Conservation (phyloP, 768 basidiomycete genomes). For the Collybia nuda region DNA sequence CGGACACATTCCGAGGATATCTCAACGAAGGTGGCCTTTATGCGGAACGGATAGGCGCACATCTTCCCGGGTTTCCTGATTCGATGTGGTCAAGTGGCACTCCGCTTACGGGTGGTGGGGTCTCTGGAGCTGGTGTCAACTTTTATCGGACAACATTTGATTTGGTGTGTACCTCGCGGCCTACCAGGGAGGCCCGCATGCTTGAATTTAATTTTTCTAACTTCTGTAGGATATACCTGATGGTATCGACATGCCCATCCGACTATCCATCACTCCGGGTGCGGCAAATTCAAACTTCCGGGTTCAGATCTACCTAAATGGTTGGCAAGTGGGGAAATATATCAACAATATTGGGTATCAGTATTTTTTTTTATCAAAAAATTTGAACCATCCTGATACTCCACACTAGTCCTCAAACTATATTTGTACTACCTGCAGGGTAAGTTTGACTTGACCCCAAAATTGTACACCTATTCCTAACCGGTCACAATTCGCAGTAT, state of each 20-base stretch:
- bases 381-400: background rate
- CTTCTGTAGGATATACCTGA: constrained; percentile 31
- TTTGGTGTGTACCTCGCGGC: constrained; percentile 23
- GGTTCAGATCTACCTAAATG: constrained; percentile 49
- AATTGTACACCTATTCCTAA: background rate
- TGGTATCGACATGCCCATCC: constrained; percentile 43
- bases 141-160: constrained; percentile 43
- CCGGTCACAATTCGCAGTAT: constrained; percentile 27
- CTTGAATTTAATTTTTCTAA: background rate
- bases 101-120: constrained; percentile 26
- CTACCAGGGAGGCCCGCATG: background rate
- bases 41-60: constrained; percentile 49
- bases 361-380: background rate
- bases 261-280: constrained; percentile 45
- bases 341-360: constrained; percentile 49
- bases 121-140: constrained; percentile 39
- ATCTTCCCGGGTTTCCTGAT: constrained; percentile 47
- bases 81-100: constrained; percentile 33
- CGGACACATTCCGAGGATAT: constrained; percentile 47
- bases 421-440: constrained; percentile 51
- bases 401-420: constrained; percentile 38
- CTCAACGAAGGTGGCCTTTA: constrained; percentile 52
- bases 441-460: constrained; percentile 15
- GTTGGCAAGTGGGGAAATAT: constrained; percentile 55
- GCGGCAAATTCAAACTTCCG: constrained; percentile 45